Percentiles rank a stretch among this genome's conserved stretches.
Evolutionary conservation across 2,329 filamentous ascomycete species (phyloP).

Genomic region (Exophiala sp.): DNA sequence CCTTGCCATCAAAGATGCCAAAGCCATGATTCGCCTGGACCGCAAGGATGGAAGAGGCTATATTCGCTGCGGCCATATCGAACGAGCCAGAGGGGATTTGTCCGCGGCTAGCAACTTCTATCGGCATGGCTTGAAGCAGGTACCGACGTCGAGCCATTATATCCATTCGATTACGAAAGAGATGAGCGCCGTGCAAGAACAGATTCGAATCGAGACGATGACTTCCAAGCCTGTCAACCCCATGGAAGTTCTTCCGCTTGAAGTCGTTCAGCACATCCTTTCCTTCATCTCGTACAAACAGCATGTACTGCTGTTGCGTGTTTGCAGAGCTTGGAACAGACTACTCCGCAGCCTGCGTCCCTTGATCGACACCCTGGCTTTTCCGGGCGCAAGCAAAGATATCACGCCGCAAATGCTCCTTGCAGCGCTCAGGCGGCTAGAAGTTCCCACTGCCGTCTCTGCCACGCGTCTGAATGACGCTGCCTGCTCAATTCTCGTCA

Average conservation of each 20-base stretch:
- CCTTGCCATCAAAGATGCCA: conserved; percentile 55
- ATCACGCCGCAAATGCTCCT: conserved; percentile 35
- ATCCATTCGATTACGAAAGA: conserved; percentile 10
- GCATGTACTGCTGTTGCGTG: conserved; percentile 49
- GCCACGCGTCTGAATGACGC: conserved; percentile 5
- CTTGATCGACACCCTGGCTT: conserved; percentile 52
- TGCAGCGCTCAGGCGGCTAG: conserved; percentile 36
- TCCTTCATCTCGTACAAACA: conserved; percentile 51
- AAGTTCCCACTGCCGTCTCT: conserved; percentile 35
- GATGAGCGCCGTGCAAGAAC: conserved; percentile 41
- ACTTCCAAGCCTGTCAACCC: conserved; percentile 43
- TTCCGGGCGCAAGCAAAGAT: conserved; percentile 43
- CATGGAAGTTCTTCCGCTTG: conserved; percentile 51
- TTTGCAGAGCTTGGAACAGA: conserved; percentile 55
- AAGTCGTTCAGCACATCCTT: conserved; percentile 53
- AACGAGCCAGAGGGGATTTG: conserved; percentile 46
- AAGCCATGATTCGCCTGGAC: conserved; percentile 52
- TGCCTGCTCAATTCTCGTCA: not conserved
- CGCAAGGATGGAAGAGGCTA: conserved; percentile 56
- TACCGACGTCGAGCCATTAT: conserved; percentile 38
- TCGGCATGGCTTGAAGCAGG: conserved; percentile 54
- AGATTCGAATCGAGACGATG: conserved; percentile 36
- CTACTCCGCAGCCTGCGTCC: conserved; percentile 48
- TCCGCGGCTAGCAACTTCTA: conserved; percentile 57
- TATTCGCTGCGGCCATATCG: conserved; percentile 51